These are phyloP conservation scores for Fereydounia khargensis DNA, from an alignment of 1,284 basidiomycete species.

Conservation along the genomic window DNA sequence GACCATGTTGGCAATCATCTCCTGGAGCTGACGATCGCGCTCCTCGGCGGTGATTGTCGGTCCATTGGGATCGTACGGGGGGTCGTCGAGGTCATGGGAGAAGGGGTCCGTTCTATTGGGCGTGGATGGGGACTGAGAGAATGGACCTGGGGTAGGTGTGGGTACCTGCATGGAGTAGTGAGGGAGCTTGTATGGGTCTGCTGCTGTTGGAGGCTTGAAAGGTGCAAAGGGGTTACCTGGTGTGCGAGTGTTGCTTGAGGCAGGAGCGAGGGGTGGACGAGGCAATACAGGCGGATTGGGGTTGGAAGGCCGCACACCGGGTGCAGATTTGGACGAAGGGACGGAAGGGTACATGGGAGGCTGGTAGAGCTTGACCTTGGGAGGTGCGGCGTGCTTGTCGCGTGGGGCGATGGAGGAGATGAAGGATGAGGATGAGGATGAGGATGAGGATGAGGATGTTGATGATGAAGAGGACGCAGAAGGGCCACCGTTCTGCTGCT, in stretches of 20 bases:
- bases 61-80: no score
- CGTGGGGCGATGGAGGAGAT: slow-evolving; percentile 21
- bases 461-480: slow-evolving; percentile 1
- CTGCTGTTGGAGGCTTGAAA: no score
- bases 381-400: slow-evolving; percentile 32
- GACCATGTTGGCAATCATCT: slow-evolving; percentile 42
- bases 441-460: slow-evolving; percentile 1
- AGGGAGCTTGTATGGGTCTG: no score
- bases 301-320: not conserved
- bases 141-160: no score
- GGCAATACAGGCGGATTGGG: not conserved
- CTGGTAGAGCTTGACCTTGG: slow-evolving; percentile 35
- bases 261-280: not conserved
- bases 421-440: not conserved
- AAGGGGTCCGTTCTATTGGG: no score
- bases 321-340: not conserved
- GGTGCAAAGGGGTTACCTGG: no score
- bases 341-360: slow-evolving; percentile 13
- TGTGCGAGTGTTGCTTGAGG: no score
- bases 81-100: no score
- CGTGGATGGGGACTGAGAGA: no score
- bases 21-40: slow-evolving; percentile 42
- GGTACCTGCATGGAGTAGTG: no score
- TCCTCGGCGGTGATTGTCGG: slow-evolving; percentile 28
- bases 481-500: slow-evolving; percentile 2